Percentiles rank a stretch among this genome's conserved stretches.
phyloP scores from a whole-genome alignment of 495 filamentous ascomycete species.

The Xylaria curta region DNA sequence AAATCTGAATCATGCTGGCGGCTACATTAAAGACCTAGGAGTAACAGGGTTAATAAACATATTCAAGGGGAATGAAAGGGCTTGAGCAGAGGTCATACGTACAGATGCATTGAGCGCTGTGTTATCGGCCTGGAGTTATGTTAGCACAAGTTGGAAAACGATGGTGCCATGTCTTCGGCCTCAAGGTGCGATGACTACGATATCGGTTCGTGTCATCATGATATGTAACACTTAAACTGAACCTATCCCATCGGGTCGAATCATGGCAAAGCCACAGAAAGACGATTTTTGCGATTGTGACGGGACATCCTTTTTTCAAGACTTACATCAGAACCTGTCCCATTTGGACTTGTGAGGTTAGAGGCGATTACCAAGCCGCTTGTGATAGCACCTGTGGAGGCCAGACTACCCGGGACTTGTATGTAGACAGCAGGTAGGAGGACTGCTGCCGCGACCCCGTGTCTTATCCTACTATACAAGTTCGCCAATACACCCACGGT shows the following conservation, averaged over 20 bases:
- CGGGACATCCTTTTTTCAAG: neutral
- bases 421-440: conserved; percentile 92
- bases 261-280: neutral
- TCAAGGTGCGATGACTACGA: neutral
- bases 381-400: conserved; percentile 73
- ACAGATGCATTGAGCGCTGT: conserved; percentile 16
- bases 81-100: neutral
- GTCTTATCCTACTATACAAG: conserved; percentile 76
- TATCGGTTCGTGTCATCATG: neutral
- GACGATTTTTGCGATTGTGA: neutral
- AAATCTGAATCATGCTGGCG: conserved; percentile 84
- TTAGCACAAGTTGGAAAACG: neutral
- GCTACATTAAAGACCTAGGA: conserved; percentile 72
- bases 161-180: neutral
- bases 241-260: neutral
- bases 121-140: conserved; percentile 11
- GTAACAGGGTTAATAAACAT: neutral
- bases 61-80: neutral
- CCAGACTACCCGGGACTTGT: conserved; percentile 84
- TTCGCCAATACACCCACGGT: conserved; percentile 84
- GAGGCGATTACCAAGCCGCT: conserved; percentile 72
- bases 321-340: conserved; percentile 18
- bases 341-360: conserved; percentile 60
- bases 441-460: conserved; percentile 82
- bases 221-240: neutral